Percentiles rank a stretch among this genome's conserved stretches.
Conservation (phyloP, 202 grass and related monocot species). For the Sporobolus alterniflorus region DNA sequence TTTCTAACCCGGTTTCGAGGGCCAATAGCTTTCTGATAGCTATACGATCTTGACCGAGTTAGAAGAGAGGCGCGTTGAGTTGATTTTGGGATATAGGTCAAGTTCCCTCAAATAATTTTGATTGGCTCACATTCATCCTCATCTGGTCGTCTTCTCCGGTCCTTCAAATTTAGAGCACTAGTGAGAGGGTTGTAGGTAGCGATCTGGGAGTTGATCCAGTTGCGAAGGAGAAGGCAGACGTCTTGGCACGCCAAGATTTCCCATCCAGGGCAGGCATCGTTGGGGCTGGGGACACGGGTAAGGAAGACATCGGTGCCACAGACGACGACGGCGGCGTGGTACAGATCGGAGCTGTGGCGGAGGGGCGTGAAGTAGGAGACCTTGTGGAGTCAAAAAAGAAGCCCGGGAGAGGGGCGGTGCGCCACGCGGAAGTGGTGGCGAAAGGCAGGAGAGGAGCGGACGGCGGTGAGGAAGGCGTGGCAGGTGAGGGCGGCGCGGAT, state of each 20-base stretch:
- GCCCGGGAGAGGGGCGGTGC: not conserved
- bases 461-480: not conserved
- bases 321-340: not conserved
- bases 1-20: too few relatives aligned
- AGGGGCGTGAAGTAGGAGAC: not conserved
- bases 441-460: not conserved
- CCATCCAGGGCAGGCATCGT: not conserved
- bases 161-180: not conserved
- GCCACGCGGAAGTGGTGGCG: not conserved
- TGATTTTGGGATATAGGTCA: too few relatives aligned
- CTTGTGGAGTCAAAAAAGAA: not conserved
- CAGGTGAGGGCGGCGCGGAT: not conserved
- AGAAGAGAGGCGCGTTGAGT: too few relatives aligned
- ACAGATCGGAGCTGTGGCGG: not conserved
- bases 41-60: too few relatives aligned
- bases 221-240: not conserved
- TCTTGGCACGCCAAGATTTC: too few relatives aligned
- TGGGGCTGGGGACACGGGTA: not conserved
- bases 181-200: conserved; percentile 16
- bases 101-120: too few relatives aligned
- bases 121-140: too few relatives aligned
- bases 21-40: too few relatives aligned
- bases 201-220: not conserved
- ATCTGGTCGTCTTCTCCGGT: too few relatives aligned
- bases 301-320: too few relatives aligned